A percentile compares a stretch with the other conserved stretches of the same genome.
Conservation (phyloP, 257 asterid genomes). For the Parsonsia alboflavescens region DNA sequence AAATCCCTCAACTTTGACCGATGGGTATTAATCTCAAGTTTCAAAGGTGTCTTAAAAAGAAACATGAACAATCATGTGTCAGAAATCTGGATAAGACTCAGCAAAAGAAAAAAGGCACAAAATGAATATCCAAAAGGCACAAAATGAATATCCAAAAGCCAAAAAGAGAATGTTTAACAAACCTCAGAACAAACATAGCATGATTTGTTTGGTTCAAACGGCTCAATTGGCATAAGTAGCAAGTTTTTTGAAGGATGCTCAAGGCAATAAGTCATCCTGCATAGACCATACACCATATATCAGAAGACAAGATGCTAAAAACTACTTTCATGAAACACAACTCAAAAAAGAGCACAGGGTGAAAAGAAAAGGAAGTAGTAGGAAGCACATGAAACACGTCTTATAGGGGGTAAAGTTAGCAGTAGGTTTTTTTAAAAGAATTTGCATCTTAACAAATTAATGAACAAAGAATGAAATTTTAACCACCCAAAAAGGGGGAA, state of each 20-base stretch:
- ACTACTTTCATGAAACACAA: neutral
- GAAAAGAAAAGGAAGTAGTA: no score
- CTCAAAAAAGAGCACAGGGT: neutral
- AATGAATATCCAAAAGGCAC: neutral
- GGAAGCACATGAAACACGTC: neutral
- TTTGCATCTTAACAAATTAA: neutral
- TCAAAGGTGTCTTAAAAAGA: conserved; percentile 68
- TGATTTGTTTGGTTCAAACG: conserved; percentile 82
- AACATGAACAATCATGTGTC: conserved; percentile 24
- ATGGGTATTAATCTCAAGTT: conserved; percentile 76
- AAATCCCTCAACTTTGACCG: conserved; percentile 82
- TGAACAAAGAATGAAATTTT: neutral
- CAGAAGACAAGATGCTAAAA: conserved; percentile 1
- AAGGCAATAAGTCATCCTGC: conserved; percentile 97
- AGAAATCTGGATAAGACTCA: conserved; percentile 15
- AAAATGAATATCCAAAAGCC: neutral
- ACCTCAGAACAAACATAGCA: conserved; percentile 99
- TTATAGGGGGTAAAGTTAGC: neutral
- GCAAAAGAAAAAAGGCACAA: conserved; percentile 8
- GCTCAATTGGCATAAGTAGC: conserved; percentile 95
- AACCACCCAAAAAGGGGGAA: neutral
- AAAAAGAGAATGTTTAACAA: conserved; percentile 9
- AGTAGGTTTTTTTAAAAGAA: neutral
- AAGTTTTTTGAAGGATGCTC: conserved; percentile 88
- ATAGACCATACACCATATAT: conserved; percentile 14